Evolutionary conservation across 768 basidiomycete genomes (phyloP).

Genomic region (Kwoniella heveanensis): DNA sequence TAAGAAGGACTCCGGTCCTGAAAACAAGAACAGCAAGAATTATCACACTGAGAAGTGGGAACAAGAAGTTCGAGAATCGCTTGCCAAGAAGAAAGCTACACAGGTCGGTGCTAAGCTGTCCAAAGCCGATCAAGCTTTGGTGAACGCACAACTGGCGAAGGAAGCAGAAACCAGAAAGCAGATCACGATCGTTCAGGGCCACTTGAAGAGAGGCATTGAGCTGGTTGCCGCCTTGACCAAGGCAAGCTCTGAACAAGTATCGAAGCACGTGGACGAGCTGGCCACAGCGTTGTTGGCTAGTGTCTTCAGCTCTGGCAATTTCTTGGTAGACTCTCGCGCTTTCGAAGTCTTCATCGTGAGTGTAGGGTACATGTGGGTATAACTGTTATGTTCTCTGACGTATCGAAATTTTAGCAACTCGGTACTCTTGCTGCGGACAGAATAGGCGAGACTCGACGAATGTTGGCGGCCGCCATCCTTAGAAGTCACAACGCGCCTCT

Average conservation of each 20-base stretch:
- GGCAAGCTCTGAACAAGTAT: constrained; percentile 62
- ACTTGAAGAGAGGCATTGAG: constrained; percentile 68
- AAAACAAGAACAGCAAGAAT: constrained; percentile 74
- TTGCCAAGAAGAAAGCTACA: constrained; percentile 76
- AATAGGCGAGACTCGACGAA: constrained; percentile 67
- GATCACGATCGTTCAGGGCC: constrained; percentile 63
- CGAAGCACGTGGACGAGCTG: constrained; percentile 64
- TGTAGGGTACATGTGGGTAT: too few relatives aligned
- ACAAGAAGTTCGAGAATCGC: constrained; percentile 79
- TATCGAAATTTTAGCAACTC: constrained; percentile 61
- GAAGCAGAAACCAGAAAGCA: constrained; percentile 69
- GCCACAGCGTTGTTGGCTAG: constrained; percentile 68
- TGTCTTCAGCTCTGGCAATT: constrained; percentile 64
- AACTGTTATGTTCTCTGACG: constrained; percentile 9
- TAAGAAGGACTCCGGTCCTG: constrained; percentile 61
- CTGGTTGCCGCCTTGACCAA: constrained; percentile 68
- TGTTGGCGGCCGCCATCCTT: constrained; percentile 82
- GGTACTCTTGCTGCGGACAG: constrained; percentile 73
- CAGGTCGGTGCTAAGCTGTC: constrained; percentile 62
- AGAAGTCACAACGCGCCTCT: constrained; percentile 68
- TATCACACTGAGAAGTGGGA: constrained; percentile 94
- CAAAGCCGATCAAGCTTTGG: constrained; percentile 81
- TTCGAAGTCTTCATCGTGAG: constrained; percentile 80
- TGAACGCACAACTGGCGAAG: constrained; percentile 78
- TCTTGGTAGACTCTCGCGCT: constrained; percentile 66